Evolutionary conservation across 352 stramenopile species (phyloP), one percentile per base, ranked within the genome.

Genomic region (Phytophthora ramorum): DNA sequence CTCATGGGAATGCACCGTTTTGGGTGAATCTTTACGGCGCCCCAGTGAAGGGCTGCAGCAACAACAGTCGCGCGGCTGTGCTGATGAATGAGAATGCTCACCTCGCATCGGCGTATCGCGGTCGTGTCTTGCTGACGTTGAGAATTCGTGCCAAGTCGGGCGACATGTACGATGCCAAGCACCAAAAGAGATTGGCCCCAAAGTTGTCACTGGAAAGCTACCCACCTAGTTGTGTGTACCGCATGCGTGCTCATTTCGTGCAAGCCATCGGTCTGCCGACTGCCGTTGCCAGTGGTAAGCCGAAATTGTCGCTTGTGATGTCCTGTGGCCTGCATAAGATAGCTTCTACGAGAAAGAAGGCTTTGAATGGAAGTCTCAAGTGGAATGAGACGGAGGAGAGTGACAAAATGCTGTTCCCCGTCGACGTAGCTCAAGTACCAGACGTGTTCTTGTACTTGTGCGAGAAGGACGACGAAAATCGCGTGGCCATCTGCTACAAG

Each of bases 381-480:
- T 96, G 88, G 88, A 96, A 96, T 50, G 69, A 92, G 48, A 80
- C 77, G 3, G 73, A 86, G 43, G 80, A 93, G 60, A 90, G 73
- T 52, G 84, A 93, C 70, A 85, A 83, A 24, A 75, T 93, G 51
- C 40, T 87, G 3, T 79, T 92, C 52, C 78, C 81, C 0, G 68
- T 73, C 1, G 78, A 90, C 12, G 48, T 69, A 34, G 38, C 40
- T 5, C 83, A 95, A 61, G 87, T 97, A 19, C 90, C 90, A 2
- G 89, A 96, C 45, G 66, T 96, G 8, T 91, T 96, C 34, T 41
- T 97, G 17, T 93, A 92, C 53, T 58, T 97, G 60, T 86, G 81
- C 50, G 78, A 79, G 50, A 84, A 82, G 41, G 74, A 85, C n/a
- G 80, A 73, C 50, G 75, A 87, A 19, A 79, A 88, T 46, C 79